Base-by-base conservation (phyloP, 495 filamentous ascomycete species). In the Aspergillus cavernicola region DNA sequence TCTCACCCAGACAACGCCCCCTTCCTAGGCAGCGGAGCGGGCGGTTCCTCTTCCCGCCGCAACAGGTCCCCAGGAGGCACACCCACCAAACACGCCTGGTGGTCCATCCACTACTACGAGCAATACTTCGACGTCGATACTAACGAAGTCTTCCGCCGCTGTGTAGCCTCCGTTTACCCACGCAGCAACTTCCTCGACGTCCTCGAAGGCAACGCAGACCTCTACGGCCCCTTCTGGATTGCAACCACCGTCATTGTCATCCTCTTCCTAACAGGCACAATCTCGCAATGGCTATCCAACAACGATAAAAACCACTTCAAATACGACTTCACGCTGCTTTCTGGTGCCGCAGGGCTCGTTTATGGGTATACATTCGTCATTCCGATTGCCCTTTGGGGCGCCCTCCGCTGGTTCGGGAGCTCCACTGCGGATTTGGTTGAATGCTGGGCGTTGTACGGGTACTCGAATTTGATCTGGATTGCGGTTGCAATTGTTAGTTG, bases 71-170 rank as follows among this genome's bases (percentile, higher is more conserved):
- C 72, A 55, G 67, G 69, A 41, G 73, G 73, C 40, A 67, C 69
- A 26, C 78, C 80, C 9, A 80, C 82, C 45, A 97, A 96, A 74
- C 87, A 87, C 56, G 89, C 82, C 75, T 87, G 97, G 58, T 98
- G 93, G 93, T 85, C 82, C 40, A 69, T 97, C 33, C 83, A 85
- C 51, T 98, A 96, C 78, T 98, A 98, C 76, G 84, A 91, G 49
- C 95, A 92, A 74, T 97, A 88, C 78, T 98, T 98, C 71, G 93
- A 97, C 61, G 92, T 98, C 50, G 92, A 97, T 69, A 97, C 93
- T 33, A 85, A 82, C 57, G 84, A 89, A 48, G 90, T 98, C 24
- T 72, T 96, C 39, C 74, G 81, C 60, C 86, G 93, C 52, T 96
- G 92, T 66, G 79, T 83, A 64, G 86, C 90, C 0, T 84, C 92